Conservation (phyloP, 805 yeast genomes). For the Candida arabinofermentans region DNA sequence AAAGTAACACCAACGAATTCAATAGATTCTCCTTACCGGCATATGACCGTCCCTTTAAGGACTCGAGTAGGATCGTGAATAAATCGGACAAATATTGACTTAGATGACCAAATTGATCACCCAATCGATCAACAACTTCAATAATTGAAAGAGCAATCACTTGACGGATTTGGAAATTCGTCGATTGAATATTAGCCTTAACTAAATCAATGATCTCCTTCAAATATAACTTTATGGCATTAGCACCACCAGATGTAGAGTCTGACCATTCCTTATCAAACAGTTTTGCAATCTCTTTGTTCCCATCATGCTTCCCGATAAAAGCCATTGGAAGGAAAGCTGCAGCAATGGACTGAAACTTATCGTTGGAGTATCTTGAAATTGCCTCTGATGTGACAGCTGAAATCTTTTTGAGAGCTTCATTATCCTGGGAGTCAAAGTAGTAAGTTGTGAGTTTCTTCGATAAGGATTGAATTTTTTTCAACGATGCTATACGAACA, state of each 20-base stretch:
- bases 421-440: slow-evolving; percentile 48
- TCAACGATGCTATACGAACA: slow-evolving; percentile 56
- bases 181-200: slow-evolving; percentile 47
- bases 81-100: slow-evolving; percentile 30
- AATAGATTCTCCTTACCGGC: slow-evolving; percentile 77
- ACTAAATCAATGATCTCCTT: slow-evolving; percentile 60
- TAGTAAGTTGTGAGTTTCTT: slow-evolving; percentile 48
- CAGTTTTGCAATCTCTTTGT: slow-evolving; percentile 37
- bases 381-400: slow-evolving; percentile 63
- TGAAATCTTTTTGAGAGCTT: slow-evolving; percentile 43
- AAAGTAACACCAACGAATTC: slow-evolving; percentile 60
- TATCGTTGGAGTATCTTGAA: slow-evolving; percentile 63
- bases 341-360: slow-evolving; percentile 55
- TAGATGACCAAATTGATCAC: slow-evolving; percentile 20
- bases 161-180: slow-evolving; percentile 60
- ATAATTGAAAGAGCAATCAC: slow-evolving; percentile 67
- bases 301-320: slow-evolving; percentile 68
- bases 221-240: slow-evolving; percentile 64
- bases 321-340: slow-evolving; percentile 75
- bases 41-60: slow-evolving; percentile 81
- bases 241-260: slow-evolving; percentile 67
- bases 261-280: slow-evolving; percentile 76
- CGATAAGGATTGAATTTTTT: slow-evolving; percentile 51
- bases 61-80: slow-evolving; percentile 50
- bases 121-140: slow-evolving; percentile 48